Evolutionary conservation across 2,329 filamentous ascomycete species (phyloP), one percentile per base, ranked within the genome.

Genomic region (Alternaria postmessia): DNA sequence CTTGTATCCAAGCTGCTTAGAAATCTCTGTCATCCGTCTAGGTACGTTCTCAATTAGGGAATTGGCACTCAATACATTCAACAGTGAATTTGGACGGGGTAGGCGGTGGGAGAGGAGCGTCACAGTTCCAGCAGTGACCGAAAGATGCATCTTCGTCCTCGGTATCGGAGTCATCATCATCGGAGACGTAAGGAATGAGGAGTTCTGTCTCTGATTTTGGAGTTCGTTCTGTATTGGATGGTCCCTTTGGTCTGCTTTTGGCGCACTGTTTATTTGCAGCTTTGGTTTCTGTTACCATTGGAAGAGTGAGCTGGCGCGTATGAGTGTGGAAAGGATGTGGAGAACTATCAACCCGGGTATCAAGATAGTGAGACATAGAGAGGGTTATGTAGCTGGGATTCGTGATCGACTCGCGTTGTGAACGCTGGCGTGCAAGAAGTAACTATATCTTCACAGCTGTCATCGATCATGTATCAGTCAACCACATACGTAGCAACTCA

Each of bases 51-150:
- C 11, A 63, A 4, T 63, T 61, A 5, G 58, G 61, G 11, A 57
- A 28, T 30, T 20, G 14, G 44, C 61, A 61, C 5, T 58, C 61
- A 2, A 7, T 9, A 47, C 54, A 64, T 20, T 57, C 39, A 1
- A 44, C 38, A 9, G 20, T 24, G n/a, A 12, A 11, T 12, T 7
- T 5, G 7, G 8, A 18, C 0, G 20, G 14, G 12, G 28, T n/a
- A 6, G 54, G 36, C 1, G 51, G 30, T 26, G 14, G 39, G 20
- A 64, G 20, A 7, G 58, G 9, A 24, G 41, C n/a, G 18, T 28
- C 30, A 52, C 61, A 64, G 24, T 52, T 28, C 61, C 58, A 64
- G 39, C 61, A 64, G 24, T 59, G 42, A 7, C 51, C 24, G 6
- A 51, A 43, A 12, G 36, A 3, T 12, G 22, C 11, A 34, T 34